A percentile compares a stretch with the other conserved stretches of the same genome.
Conservation (phyloP, 176 grass and related monocot genomes). For the Sorghum bicolor region DNA sequence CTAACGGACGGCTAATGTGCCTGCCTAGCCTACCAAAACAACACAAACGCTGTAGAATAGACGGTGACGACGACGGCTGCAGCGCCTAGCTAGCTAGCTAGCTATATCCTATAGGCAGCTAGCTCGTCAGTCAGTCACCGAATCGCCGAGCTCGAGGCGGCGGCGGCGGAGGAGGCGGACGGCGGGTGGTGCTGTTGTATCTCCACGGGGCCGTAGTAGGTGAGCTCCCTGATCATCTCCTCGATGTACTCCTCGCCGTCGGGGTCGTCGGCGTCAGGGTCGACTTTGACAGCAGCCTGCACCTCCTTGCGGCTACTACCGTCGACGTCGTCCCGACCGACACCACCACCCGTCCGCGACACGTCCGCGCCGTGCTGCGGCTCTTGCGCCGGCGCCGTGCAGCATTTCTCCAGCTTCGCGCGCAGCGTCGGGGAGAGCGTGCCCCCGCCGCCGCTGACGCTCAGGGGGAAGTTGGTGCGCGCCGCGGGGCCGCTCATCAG, state of each 20-base stretch:
- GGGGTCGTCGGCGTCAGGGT: not conserved
- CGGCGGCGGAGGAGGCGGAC: not conserved
- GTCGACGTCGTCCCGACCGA: not conserved
- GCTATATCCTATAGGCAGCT: too few relatives aligned
- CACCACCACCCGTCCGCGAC: not conserved
- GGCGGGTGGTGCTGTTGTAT: conserved; percentile 41
- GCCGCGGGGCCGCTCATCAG: conserved; percentile 67
- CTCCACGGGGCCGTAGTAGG: conserved; percentile 72
- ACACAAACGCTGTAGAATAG: not conserved
- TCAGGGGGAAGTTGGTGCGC: conserved; percentile 67
- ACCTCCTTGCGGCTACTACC: not conserved
- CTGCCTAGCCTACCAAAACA: conserved; percentile 27
- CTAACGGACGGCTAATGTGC: not conserved
- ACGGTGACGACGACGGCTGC: not conserved
- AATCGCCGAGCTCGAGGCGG: conserved; percentile 21
- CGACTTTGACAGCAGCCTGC: not conserved
- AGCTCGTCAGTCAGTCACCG: not conserved
- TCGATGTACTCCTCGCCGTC: conserved; percentile 54
- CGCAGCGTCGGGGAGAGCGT: conserved; percentile 59
- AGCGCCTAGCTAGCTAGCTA: not conserved
- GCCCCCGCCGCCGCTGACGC: not conserved
- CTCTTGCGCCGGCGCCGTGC: not conserved
- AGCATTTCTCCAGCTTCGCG: conserved; percentile 86
- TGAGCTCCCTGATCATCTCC: conserved; percentile 94
- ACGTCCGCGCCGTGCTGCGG: not conserved